These are phyloP conservation scores for Yamagishiella unicocca DNA, from an alignment of 139 green algal genomes.

Conservation along the genomic window DNA sequence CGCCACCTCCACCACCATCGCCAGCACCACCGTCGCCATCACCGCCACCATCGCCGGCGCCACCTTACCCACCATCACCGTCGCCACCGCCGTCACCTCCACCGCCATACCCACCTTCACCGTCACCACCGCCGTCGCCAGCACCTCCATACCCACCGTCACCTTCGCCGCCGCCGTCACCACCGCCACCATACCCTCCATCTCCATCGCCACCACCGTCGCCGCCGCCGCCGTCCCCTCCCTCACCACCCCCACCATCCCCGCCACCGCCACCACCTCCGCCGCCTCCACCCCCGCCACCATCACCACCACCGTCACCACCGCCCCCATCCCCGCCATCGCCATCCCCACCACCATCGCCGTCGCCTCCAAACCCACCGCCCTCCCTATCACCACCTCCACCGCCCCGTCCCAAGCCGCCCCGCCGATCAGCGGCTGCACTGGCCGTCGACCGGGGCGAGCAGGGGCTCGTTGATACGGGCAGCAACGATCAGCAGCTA, in stretches of 20 bases:
- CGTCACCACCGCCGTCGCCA: background rate
- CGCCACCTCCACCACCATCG: background rate
- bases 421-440: background rate
- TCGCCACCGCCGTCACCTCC: background rate
- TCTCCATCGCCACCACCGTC: background rate
- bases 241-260: background rate
- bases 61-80: background rate
- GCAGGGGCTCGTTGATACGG: too few species aligned
- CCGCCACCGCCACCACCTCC: background rate
- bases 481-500: background rate
- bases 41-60: background rate
- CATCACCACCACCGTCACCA: background rate
- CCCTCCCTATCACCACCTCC: background rate
- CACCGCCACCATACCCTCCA: background rate
- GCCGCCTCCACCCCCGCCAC: background rate
- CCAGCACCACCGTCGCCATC: background rate
- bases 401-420: background rate
- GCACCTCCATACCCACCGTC: background rate
- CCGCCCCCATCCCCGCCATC: background rate
- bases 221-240: background rate
- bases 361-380: background rate
- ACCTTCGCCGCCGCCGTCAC: background rate
- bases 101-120: background rate
- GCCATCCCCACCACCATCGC: background rate
- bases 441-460: background rate